Evolutionary conservation across 2,329 filamentous ascomycete species (phyloP).

Genomic region (Lecanoromycetidae sp.): DNA sequence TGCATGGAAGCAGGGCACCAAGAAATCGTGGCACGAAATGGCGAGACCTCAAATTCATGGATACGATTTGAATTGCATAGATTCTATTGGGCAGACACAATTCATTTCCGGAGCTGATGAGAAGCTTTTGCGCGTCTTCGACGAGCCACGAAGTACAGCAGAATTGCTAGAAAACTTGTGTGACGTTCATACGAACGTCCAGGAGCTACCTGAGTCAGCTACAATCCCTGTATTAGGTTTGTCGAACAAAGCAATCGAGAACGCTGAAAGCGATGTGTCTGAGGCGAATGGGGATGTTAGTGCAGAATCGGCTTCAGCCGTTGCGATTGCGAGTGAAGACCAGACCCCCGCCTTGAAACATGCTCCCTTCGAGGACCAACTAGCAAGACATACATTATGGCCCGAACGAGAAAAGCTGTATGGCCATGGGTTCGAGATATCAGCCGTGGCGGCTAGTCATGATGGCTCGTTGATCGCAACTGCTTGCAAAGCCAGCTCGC

Average conservation of each 20-base stretch:
- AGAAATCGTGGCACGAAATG: slow-evolving; percentile 81
- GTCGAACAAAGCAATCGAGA: slow-evolving; percentile 83
- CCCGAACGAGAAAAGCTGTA: slow-evolving; percentile 95
- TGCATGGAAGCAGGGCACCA: slow-evolving; percentile 50
- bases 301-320: not conserved
- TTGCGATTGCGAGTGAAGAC: slow-evolving; percentile 18
- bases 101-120: slow-evolving; percentile 96
- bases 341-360: slow-evolving; percentile 36
- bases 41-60: slow-evolving; percentile 93
- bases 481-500: slow-evolving; percentile 80
- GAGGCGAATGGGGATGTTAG: not conserved
- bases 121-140: slow-evolving; percentile 93
- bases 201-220: slow-evolving; percentile 65
- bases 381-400: slow-evolving; percentile 85
- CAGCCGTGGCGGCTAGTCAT: slow-evolving; percentile 65
- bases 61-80: slow-evolving; percentile 93
- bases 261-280: slow-evolving; percentile 36
- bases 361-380: slow-evolving; percentile 78
- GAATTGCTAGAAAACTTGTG: slow-evolving; percentile 58
- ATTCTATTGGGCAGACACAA: slow-evolving; percentile 56
- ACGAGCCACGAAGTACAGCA: slow-evolving; percentile 73
- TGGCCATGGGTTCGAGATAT: slow-evolving; percentile 95
- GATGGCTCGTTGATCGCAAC: slow-evolving; percentile 70
- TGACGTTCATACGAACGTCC: slow-evolving; percentile 38
- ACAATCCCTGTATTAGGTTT: slow-evolving; percentile 91